These are phyloP conservation scores for Geosmithia putterillii DNA, from an alignment of 2,329 filamentous ascomycete species.

Conservation along the genomic window DNA sequence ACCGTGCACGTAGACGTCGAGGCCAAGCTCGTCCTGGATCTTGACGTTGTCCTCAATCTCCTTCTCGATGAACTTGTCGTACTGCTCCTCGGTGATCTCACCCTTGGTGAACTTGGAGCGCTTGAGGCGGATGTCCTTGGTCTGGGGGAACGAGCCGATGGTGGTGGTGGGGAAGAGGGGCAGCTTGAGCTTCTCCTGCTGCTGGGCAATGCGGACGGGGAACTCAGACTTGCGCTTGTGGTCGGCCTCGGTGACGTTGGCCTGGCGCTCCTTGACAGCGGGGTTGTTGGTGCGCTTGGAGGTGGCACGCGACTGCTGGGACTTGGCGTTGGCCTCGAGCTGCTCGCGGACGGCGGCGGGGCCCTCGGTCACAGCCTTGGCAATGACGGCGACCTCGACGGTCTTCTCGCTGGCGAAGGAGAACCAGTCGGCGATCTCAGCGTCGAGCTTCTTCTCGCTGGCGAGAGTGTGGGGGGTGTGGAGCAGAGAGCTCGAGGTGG, in stretches of 20 bases:
- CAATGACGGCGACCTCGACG: constrained; percentile 78
- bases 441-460: constrained; percentile 95
- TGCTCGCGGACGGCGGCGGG: constrained; percentile 74
- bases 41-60: constrained; percentile 92
- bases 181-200: constrained; percentile 86
- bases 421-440: constrained; percentile 96
- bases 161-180: constrained; percentile 98
- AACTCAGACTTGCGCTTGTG: constrained; percentile 92
- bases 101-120: constrained; percentile 99
- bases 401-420: constrained; percentile 96
- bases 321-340: constrained; percentile 95
- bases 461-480: constrained; percentile 97
- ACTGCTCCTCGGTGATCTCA: constrained; percentile 83
- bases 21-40: constrained; percentile 94
- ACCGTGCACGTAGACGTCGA: constrained; percentile 96
- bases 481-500: constrained; percentile 93
- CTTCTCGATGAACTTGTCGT: constrained; percentile 99
- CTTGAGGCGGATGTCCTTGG: constrained; percentile 92
- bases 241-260: constrained; percentile 69
- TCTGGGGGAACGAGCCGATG: constrained; percentile 99
- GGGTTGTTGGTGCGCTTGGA: constrained; percentile 96
- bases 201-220: constrained; percentile 69
- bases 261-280: constrained; percentile 91
- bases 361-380: constrained; percentile 92
- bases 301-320: constrained; percentile 77